phyloP scores from a whole-genome alignment of 2,329 filamentous ascomycete genomes.

The Pseudogymnoascus sp. region DNA sequence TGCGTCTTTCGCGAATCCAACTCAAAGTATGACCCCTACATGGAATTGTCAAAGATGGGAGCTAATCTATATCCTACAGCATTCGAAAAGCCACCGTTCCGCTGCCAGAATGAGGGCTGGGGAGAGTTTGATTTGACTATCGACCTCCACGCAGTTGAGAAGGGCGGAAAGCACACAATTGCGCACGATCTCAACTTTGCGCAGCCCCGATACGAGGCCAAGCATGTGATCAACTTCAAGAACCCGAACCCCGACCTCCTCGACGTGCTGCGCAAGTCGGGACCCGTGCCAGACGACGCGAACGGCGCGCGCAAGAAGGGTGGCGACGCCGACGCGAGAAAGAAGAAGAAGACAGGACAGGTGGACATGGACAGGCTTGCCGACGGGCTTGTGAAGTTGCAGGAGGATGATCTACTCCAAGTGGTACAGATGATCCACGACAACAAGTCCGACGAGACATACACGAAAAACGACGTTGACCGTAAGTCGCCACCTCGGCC shows the following conservation, averaged over 20 bases:
- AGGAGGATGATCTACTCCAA: constrained; percentile 87
- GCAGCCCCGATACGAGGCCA: constrained; percentile 71
- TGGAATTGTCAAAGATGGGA: neutral
- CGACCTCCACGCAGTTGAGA: constrained; percentile 74
- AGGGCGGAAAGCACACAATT: constrained; percentile 73
- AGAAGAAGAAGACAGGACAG: constrained; percentile 53
- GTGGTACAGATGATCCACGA: constrained; percentile 98
- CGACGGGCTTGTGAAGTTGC: constrained; percentile 79
- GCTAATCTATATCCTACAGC: constrained; percentile 40
- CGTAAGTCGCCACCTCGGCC: constrained; percentile 50
- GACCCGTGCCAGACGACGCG: constrained; percentile 69
- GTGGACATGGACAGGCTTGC: constrained; percentile 96
- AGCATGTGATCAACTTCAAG: constrained; percentile 78
- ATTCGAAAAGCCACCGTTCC: constrained; percentile 79
- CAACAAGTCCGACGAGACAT: constrained; percentile 88
- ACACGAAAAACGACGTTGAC: constrained; percentile 95
- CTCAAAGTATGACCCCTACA: constrained; percentile 61
- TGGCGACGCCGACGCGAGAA: constrained; percentile 66
- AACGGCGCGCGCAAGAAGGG: constrained; percentile 54
- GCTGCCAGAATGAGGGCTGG: constrained; percentile 91
- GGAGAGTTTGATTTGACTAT: constrained; percentile 97
- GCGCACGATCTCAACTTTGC: constrained; percentile 90
- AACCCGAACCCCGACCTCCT: constrained; percentile 87
- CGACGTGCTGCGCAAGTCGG: constrained; percentile 72
- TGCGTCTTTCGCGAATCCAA: constrained; percentile 82